These are phyloP conservation scores for Thamnidium elegans DNA, from an alignment of 192 early-diverging fungal species.

Conservation along the genomic window DNA sequence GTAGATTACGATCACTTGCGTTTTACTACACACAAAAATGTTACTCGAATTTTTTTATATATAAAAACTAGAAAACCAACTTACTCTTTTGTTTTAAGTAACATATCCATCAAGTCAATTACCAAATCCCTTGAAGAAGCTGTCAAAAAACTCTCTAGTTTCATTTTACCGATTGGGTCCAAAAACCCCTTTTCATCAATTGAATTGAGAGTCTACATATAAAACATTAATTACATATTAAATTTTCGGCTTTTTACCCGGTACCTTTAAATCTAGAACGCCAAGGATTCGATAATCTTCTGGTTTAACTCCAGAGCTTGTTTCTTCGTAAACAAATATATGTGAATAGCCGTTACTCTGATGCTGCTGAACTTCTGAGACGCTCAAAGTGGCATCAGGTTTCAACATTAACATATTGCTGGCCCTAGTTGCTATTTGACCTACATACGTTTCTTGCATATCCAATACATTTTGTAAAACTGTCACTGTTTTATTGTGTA, in stretches of 20 bases:
- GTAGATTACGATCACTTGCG: neutral
- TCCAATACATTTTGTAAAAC: constrained; percentile 67
- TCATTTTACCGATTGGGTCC: constrained; percentile 3
- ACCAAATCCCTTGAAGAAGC: constrained; percentile 7
- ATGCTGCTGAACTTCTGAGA: neutral
- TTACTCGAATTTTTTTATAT: neutral
- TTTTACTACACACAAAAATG: neutral
- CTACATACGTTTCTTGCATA: constrained; percentile 59
- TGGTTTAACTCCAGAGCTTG: neutral
- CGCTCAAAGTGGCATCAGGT: constrained; percentile 48
- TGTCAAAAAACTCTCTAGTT: neutral
- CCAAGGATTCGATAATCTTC: constrained; percentile 5
- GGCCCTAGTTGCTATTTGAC: constrained; percentile 64
- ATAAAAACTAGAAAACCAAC: neutral
- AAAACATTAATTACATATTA: neutral
- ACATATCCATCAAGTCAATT: neutral
- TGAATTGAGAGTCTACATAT: neutral
- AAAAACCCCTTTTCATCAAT: neutral
- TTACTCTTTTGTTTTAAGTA: neutral
- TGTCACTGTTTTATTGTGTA: constrained; percentile 63
- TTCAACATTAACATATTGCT: constrained; percentile 54
- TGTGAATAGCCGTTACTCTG: neutral
- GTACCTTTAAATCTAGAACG: constrained; percentile 3
- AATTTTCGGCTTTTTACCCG: too few relatives aligned
- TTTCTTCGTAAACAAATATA: constrained; percentile 1